phyloP scores from a whole-genome alignment of 495 filamentous ascomycete genomes.

The Tuber melanosporum region DNA sequence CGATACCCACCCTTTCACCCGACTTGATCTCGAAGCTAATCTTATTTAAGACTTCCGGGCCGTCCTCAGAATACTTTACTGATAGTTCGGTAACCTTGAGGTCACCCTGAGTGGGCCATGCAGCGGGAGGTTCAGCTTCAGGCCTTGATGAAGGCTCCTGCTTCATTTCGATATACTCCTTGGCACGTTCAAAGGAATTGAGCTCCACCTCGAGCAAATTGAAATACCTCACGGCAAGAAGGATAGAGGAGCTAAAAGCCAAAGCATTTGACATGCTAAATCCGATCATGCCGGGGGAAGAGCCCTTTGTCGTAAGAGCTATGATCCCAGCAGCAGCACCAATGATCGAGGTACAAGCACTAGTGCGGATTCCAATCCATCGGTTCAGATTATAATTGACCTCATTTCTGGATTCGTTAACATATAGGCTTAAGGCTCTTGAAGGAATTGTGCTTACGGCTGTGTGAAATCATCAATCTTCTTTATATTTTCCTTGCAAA shows the following conservation, averaged over 20 bases:
- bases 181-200: slow-evolving; percentile 45
- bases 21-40: slow-evolving; percentile 45
- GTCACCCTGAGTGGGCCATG: slow-evolving; percentile 47
- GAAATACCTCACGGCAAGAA: slow-evolving; percentile 27
- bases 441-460: slow-evolving; percentile 9
- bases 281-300: slow-evolving; percentile 44
- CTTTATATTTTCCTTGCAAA: slow-evolving; percentile 36
- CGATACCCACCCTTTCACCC: slow-evolving; percentile 47
- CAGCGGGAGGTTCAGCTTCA: slow-evolving; percentile 40
- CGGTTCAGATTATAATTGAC: slow-evolving; percentile 45
- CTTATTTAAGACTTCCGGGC: slow-evolving; percentile 46
- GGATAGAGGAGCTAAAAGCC: slow-evolving; percentile 26
- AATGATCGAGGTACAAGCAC: slow-evolving; percentile 44
- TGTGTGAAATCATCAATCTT: slow-evolving; percentile 32
- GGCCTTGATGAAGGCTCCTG: slow-evolving; percentile 43
- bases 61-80: slow-evolving; percentile 44
- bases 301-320: slow-evolving; percentile 41
- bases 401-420: slow-evolving; percentile 27
- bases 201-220: slow-evolving; percentile 25
- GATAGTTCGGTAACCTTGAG: slow-evolving; percentile 45
- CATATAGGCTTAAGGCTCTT: background rate
- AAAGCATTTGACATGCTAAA: slow-evolving; percentile 46
- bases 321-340: slow-evolving; percentile 44
- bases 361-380: slow-evolving; percentile 45
- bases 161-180: slow-evolving; percentile 50